Base-by-base conservation (phyloP, 805 yeast genomes). In the Candida corydali region DNA sequence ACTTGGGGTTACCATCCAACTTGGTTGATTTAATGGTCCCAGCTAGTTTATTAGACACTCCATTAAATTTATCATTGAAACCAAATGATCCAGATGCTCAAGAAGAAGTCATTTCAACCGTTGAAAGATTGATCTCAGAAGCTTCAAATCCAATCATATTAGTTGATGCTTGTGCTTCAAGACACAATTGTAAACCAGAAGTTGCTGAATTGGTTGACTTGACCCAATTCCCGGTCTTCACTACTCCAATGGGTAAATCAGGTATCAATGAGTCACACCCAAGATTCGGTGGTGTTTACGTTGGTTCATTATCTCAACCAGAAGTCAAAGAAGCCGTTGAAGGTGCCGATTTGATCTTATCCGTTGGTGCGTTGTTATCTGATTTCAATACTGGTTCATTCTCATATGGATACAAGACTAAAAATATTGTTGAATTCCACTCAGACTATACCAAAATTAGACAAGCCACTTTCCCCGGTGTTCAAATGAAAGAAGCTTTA, bases 341-440 rank as follows among this genome's bases (percentile, higher is more conserved):
- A 51, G 42, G 49, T 27, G 53, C 64, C 67, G 95, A 86, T 63
- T 71, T 85, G 60, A 72, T 86, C 39, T 60, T 86, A 42, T 80
- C 91, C 23, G 74, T 85, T 49, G 95, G 95, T 61, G 89, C 88
- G 35, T 66, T 86, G 57, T 68, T 86, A 55, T 84, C 93, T 35
- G 95, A 86, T 63, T 86, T 82, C 78, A 86, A 86, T 74, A 86
- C 95, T 34, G 95, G 95, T 57, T 82, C 94, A 15, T 82, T 82
- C 70, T 78, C 87, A 25, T 82, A 82, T 66, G 73, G 81, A 39
- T 80, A 80, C 69, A 73, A 77, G 61, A 82, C 89, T 50, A 78
- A 75, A 61, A 81, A 82, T 66, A 75, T 82, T 52, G 76, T 82
- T 46, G 89, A 82, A 66, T 80, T 82, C 75, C 89, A 82, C 65